phyloP scores from a whole-genome alignment of 1,139 yeast genomes.

The Saccharomycopsis crataegensis region DNA sequence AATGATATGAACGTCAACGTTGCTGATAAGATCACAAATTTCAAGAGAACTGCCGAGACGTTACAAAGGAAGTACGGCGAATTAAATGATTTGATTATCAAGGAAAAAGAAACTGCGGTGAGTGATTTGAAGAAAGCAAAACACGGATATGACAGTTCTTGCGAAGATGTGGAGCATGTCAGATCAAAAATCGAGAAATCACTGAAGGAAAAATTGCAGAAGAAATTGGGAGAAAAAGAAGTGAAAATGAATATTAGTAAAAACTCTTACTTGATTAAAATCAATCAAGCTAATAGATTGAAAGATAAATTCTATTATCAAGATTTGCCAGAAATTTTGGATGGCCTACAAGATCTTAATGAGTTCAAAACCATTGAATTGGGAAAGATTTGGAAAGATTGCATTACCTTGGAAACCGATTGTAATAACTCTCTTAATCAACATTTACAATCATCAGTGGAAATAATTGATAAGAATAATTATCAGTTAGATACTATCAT shows the following conservation, averaged over 20 bases:
- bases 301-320: conserved; percentile 92
- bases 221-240: conserved; percentile 55
- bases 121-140: conserved; percentile 68
- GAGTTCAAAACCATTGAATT: conserved; percentile 69
- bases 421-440: conserved; percentile 46
- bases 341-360: conserved; percentile 76
- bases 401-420: conserved; percentile 56
- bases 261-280: conserved; percentile 71
- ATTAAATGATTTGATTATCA: conserved; percentile 51
- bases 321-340: conserved; percentile 87
- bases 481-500: conserved; percentile 78
- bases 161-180: conserved; percentile 73
- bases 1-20: conserved; percentile 55
- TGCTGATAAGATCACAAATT: conserved; percentile 52
- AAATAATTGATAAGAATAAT: conserved; percentile 59
- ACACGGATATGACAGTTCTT: conserved; percentile 67
- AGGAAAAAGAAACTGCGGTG: conserved; percentile 53
- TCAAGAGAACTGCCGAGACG: conserved; percentile 47
- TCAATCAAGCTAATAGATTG: conserved; percentile 79
- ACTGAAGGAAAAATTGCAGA: conserved; percentile 45
- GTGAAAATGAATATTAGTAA: conserved; percentile 80
- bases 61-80: conserved; percentile 49
- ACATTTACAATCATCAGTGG: conserved; percentile 46
- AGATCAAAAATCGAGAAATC: conserved; percentile 64
- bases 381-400: conserved; percentile 63